phyloP scores from a whole-genome alignment of 495 filamentous ascomycete genomes.

The Cercophora scortea region DNA sequence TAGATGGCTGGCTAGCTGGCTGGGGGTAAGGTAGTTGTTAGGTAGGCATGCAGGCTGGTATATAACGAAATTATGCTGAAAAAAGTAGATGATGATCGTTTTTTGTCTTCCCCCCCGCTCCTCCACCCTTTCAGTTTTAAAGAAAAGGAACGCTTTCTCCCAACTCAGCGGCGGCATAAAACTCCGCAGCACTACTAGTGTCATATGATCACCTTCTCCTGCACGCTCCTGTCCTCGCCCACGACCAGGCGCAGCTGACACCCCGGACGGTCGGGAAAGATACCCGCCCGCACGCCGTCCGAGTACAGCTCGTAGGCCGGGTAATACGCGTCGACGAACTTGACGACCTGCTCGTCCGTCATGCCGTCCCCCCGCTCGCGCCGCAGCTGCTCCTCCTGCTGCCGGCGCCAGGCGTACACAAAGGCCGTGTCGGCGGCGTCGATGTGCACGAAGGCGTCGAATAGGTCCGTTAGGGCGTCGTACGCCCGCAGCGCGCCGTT shows the following conservation, averaged over 20 bases:
- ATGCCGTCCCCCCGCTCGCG: slow-evolving; percentile 55
- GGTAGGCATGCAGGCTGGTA: too few relatives aligned
- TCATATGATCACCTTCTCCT: slow-evolving; percentile 49
- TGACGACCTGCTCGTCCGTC: slow-evolving; percentile 49
- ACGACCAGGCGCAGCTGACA: slow-evolving; percentile 66
- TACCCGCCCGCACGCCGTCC: slow-evolving; percentile 56
- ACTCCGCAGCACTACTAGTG: neutral
- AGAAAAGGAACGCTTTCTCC: too few relatives aligned
- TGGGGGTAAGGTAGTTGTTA: too few relatives aligned
- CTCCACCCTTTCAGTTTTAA: too few relatives aligned
- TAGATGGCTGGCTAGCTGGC: too few relatives aligned
- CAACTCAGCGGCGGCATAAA: too few relatives aligned
- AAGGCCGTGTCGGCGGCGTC: slow-evolving; percentile 69
- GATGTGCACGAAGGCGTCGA: slow-evolving; percentile 82
- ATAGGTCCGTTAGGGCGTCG: slow-evolving; percentile 61
- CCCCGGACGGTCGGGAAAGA: slow-evolving; percentile 45
- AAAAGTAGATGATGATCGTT: too few relatives aligned
- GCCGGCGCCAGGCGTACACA: slow-evolving; percentile 81
- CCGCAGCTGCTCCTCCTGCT: slow-evolving; percentile 71
- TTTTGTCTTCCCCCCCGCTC: too few relatives aligned
- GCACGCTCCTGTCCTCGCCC: slow-evolving; percentile 56
- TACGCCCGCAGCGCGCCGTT: slow-evolving; percentile 65
- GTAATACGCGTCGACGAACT: slow-evolving; percentile 51
- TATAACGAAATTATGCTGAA: too few relatives aligned
- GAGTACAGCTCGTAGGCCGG: slow-evolving; percentile 66